Evolutionary conservation across 306 rosid genomes (phyloP), one percentile per base, ranked within the genome.

Genomic region (Vigna mungo): DNA sequence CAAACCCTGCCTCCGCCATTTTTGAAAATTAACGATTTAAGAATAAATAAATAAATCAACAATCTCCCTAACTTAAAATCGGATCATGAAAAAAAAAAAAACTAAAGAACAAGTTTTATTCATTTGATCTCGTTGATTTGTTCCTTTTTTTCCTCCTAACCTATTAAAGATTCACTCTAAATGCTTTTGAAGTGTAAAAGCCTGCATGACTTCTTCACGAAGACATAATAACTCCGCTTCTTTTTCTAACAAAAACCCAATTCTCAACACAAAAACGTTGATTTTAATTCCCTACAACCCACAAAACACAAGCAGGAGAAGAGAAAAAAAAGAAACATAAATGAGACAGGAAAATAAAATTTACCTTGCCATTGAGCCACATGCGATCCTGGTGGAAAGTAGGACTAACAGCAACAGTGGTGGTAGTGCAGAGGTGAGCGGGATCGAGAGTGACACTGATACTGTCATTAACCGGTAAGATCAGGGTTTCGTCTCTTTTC

Each of bases 391-490:
- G 84, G 2, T 82, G 81, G 51, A 95, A 95, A 83, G 76, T 18
- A 6, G 99, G 97, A 72, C 97, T 92, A 61, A 91, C 99, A 68
- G 97, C 93, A 54, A 95, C 99, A 17, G 97, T 92, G 85, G 99
- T 95, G 44, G 92, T 95, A 5, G 99, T 92, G 71, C 99, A 95
- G 56, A 95, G 96, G 63, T 95, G 97, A 53, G 9, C 76, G 18
- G 97, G 99, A 83, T 95, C 99, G 80, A 95, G 97, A 54, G 99
- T 95, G 8, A 92, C 97, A 61, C 99, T 95, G 70, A 92, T 95
- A 67, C 99, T 95, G 74, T 95, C 99, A 56, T 95, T 95, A 7
- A 95, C 91, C 1, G 99, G 97, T 80, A 95, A 78, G 78, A 95
- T 92, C 6, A 95, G 88, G 59, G 82, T 81, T 79, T 95, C 99